These are phyloP conservation scores for Xanthoceras sorbifolium DNA, from an alignment of 345 rosid species.

Conservation along the genomic window DNA sequence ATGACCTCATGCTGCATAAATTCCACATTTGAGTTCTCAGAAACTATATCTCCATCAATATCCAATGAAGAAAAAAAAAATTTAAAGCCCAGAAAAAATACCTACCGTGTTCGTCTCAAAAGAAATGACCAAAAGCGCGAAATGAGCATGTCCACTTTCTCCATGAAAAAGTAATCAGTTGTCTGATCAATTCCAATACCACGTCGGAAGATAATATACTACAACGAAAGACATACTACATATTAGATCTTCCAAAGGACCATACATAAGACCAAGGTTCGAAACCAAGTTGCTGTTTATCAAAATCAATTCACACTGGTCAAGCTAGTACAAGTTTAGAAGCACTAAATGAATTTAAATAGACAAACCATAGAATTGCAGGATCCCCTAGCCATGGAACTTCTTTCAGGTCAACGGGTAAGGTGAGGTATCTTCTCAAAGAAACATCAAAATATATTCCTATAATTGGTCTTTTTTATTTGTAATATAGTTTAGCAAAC, in stretches of 20 bases:
- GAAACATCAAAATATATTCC: neutral
- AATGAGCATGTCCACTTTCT: slow-evolving; percentile 80
- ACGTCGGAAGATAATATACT: slow-evolving; percentile 92
- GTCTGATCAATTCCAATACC: slow-evolving; percentile 88
- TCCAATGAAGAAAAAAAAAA: slow-evolving; percentile 5
- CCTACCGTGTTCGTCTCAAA: slow-evolving; percentile 67
- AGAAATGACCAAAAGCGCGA: slow-evolving; percentile 75
- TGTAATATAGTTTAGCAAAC: neutral
- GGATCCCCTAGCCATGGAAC: neutral
- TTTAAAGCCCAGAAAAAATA: slow-evolving; percentile 11
- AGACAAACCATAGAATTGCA: neutral
- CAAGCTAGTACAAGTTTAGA: neutral
- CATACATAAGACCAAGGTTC: neutral
- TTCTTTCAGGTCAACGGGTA: slow-evolving; percentile 1
- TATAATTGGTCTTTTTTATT: neutral
- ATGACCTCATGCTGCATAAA: slow-evolving; percentile 4
- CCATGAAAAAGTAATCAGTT: slow-evolving; percentile 78
- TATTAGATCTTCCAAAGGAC: slow-evolving; percentile 15
- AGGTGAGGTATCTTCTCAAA: neutral
- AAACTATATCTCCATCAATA: slow-evolving; percentile 5
- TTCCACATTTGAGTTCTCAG: neutral
- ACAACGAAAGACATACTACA: slow-evolving; percentile 15
- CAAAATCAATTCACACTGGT: neutral
- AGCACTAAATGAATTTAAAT: neutral
- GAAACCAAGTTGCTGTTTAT: slow-evolving; percentile 1